These are phyloP conservation scores for Solanum bulbocastanum DNA, from an alignment of 257 asterid species.

Conservation along the genomic window DNA sequence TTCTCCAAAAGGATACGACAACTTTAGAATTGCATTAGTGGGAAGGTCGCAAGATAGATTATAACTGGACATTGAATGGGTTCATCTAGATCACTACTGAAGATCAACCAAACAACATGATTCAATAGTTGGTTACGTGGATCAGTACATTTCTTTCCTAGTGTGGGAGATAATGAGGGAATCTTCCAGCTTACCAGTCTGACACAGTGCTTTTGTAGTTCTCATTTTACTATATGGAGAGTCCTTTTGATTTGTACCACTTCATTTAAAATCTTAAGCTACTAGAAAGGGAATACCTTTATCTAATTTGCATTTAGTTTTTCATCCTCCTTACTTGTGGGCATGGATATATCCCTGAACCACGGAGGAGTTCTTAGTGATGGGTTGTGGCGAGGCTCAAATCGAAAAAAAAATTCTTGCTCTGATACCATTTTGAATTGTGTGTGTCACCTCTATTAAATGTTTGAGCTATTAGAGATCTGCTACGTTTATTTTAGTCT, in stretches of 20 bases:
- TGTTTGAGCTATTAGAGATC: background rate
- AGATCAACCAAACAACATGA: background rate
- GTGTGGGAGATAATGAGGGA: background rate
- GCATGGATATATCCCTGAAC: background rate
- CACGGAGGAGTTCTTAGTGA: background rate
- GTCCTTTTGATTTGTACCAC: background rate
- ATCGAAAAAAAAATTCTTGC: background rate
- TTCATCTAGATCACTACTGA: background rate
- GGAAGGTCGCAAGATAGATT: background rate
- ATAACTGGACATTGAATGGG: background rate
- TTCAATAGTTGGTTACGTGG: background rate
- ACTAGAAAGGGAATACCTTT: background rate
- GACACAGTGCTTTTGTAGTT: background rate
- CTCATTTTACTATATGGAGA: background rate
- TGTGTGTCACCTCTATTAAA: background rate
- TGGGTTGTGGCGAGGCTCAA: background rate
- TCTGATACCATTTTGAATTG: background rate
- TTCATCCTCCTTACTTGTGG: background rate
- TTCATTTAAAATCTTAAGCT: background rate
- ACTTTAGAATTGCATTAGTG: background rate
- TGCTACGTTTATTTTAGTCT: background rate
- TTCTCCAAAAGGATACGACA: background rate
- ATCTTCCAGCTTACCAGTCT: background rate
- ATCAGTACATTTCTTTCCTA: background rate
- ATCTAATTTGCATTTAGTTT: background rate